Evolutionary conservation across 176 grass and related monocot species (phyloP).

Genomic region (Oryza meyeriana): DNA sequence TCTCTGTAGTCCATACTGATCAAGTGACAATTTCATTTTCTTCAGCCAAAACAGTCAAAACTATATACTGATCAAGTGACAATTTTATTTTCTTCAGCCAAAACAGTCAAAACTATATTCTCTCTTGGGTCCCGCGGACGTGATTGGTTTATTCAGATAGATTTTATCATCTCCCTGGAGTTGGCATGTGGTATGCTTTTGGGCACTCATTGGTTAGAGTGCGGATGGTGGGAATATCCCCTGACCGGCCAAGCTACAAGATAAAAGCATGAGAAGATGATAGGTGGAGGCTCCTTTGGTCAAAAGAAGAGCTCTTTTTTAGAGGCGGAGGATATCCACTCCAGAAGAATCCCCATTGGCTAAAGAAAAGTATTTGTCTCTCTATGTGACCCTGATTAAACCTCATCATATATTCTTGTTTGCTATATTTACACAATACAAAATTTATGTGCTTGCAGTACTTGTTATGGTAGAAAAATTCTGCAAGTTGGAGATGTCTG

Average conservation of each 20-base stretch:
- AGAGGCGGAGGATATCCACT: constrained; percentile 36
- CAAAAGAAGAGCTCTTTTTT: constrained; percentile 32
- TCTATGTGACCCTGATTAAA: not conserved
- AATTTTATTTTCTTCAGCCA: not conserved
- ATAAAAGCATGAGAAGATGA: constrained; percentile 40
- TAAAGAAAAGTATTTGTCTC: constrained; percentile 54
- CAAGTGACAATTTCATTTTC: not conserved
- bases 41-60: not conserved
- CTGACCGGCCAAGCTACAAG: constrained; percentile 41
- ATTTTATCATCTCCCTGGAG: not conserved
- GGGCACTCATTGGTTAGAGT: constrained; percentile 25
- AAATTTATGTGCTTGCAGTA: not conserved
- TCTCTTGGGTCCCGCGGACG: not conserved
- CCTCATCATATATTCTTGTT: not conserved
- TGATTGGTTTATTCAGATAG: not conserved
- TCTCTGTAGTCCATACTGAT: not conserved
- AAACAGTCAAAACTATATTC: not conserved
- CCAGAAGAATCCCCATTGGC: constrained; percentile 29
- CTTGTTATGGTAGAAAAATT: not conserved
- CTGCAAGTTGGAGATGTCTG: not conserved
- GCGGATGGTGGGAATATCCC: constrained; percentile 50
- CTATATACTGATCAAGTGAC: too few relatives aligned
- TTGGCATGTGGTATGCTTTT: not conserved
- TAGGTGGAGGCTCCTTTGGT: constrained; percentile 24
- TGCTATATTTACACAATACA: not conserved